Base-by-base conservation (phyloP, 163 green algal genomes). In the Botryococcus braunii region DNA sequence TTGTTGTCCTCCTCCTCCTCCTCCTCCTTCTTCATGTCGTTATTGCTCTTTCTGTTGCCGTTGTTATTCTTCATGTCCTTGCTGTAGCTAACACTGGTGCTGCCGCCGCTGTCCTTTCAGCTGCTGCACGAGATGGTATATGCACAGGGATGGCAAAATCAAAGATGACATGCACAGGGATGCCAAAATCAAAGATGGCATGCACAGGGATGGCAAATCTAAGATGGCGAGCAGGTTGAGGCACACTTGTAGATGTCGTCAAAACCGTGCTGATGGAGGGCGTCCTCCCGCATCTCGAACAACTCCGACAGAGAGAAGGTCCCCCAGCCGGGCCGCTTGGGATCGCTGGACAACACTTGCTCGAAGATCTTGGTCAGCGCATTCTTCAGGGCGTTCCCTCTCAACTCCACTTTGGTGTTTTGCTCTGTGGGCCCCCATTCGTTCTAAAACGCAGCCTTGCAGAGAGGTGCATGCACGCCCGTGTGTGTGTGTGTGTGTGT, bases 241-340 rank as follows among this genome's bases (percentile, higher is more conserved):
- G 59, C 75, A 46, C 62, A 83, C 75, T 72, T 78, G 81, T 99
- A 98, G 7, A 94, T 88, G 66, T 99, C 93, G 0, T 68, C 74
- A 78, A 99, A 99, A 3, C 86, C 83, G 79, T 96, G 97, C 74
- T 98, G 92, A 1, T 92, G 78, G 60, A 98, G 80, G 79, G 89
- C 96, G 73, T 97, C 89, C 75, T 98, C 92, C 2, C 92, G 74
- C 83, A 97, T 88, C 72, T 96, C 90, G 76, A 98, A 89, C 70
- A 99, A 74, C 59, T 96, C 89, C 0, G 83, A 83, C 43, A 99
- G 82, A n/a, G 88, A 88, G 40, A 96, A 79, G 43, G 82, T 72
- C 0, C 94, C 94, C 65, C 97, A 99, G 2, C 86, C 82, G 13
- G 79, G 78, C 9, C 90, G 93, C 69, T 97, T 88, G 7, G 11